These are phyloP conservation scores for Canavalia ensiformis DNA, from an alignment of 306 rosid species.

Conservation along the genomic window DNA sequence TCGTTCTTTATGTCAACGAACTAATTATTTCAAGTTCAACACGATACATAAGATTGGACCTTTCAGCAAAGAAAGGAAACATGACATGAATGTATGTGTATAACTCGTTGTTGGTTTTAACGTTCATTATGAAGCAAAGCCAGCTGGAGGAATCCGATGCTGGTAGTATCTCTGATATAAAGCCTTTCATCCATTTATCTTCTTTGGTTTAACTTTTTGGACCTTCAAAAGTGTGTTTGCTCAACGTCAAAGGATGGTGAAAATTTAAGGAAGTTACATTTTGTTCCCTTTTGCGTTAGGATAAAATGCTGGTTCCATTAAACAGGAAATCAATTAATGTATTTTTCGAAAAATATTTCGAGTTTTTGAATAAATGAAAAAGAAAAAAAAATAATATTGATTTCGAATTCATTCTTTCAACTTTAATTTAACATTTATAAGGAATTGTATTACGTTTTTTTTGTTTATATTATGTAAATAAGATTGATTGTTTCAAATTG, in stretches of 20 bases:
- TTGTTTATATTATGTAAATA: background rate
- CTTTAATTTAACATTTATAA: background rate
- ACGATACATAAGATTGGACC: slow-evolving; percentile 19
- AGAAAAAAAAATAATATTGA: background rate
- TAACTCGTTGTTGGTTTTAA: slow-evolving; percentile 8
- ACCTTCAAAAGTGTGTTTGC: background rate
- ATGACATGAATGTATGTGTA: slow-evolving; percentile 13
- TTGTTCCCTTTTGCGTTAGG: background rate
- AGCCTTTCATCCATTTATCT: background rate
- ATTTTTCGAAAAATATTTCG: background rate
- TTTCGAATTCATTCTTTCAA: background rate
- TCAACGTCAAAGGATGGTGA: background rate
- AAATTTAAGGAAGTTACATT: background rate
- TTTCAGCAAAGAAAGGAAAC: slow-evolving; percentile 30
- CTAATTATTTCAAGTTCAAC: slow-evolving; percentile 7
- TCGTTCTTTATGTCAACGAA: slow-evolving; percentile 5
- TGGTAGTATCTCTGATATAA: background rate
- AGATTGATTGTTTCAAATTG: background rate
- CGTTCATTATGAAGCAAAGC: slow-evolving; percentile 16
- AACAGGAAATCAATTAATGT: background rate
- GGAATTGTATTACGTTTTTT: background rate
- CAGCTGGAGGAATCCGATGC: slow-evolving; percentile 34
- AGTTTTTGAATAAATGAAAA: background rate
- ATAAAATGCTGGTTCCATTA: background rate
- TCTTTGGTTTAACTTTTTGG: background rate